A percentile compares a stretch with the other conserved stretches of the same genome.
phyloP scores from a whole-genome alignment of 2,329 filamentous ascomycete species.

The Plectosphaerella plurivora region DNA sequence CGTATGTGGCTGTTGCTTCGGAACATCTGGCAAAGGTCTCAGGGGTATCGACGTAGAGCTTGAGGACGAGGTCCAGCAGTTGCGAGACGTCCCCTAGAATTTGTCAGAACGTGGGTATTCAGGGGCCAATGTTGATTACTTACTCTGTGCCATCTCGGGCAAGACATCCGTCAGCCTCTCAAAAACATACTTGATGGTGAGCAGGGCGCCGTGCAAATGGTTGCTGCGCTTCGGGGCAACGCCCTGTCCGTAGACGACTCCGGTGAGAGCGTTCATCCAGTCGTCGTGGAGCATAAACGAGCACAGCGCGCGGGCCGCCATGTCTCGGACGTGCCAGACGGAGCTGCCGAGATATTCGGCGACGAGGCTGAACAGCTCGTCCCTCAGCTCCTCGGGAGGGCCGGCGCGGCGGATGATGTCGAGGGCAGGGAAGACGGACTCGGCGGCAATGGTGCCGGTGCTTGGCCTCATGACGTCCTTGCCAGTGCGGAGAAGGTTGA shows the following conservation, averaged over 20 bases:
- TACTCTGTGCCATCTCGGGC: constrained; percentile 30
- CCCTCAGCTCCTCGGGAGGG: constrained; percentile 53
- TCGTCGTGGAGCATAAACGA: constrained; percentile 51
- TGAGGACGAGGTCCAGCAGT: constrained; percentile 21
- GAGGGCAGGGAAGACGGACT: constrained; percentile 78
- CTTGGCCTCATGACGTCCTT: constrained; percentile 36
- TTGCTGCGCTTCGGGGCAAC: constrained; percentile 34
- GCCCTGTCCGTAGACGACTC: constrained; percentile 7
- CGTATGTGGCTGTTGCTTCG: constrained; percentile 39
- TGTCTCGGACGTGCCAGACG: constrained; percentile 78
- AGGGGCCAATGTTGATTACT: constrained; percentile 13
- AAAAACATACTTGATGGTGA: constrained; percentile 52
- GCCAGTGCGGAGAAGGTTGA: constrained; percentile 55
- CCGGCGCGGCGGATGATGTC: constrained; percentile 72
- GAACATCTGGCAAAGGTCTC: constrained; percentile 19
- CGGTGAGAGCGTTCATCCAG: constrained; percentile 38
- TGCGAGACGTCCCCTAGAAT: constrained; percentile 22
- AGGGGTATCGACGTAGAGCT: constrained; percentile 1
- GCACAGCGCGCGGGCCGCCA: constrained; percentile 69
- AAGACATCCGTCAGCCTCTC: constrained; percentile 47
- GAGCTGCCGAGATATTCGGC: constrained; percentile 60
- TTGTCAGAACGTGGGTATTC: neutral
- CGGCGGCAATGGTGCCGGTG: constrained; percentile 39
- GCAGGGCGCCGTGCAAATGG: constrained; percentile 51
- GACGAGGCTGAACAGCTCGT: constrained; percentile 54